Conservation (phyloP, 306 rosid genomes). For the Senna tora region DNA sequence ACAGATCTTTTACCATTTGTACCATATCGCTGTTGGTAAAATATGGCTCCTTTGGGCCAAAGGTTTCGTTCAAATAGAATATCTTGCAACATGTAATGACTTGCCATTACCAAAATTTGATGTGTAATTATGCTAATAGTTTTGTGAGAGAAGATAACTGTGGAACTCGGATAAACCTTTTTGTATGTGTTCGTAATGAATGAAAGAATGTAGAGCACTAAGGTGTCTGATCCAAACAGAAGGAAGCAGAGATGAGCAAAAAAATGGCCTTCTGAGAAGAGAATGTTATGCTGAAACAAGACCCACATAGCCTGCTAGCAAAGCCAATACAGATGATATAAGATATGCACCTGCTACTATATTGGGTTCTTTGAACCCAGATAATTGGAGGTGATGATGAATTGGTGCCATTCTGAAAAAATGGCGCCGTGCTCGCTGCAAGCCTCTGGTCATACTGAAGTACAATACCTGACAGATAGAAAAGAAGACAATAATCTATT, state of each 20-base stretch:
- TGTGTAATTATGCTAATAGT: not conserved
- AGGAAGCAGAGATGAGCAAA: not conserved
- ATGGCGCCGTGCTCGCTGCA: constrained; percentile 50
- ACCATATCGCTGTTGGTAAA: no score
- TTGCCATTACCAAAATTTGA: not conserved
- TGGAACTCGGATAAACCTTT: not conserved
- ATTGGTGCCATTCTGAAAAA: constrained; percentile 74
- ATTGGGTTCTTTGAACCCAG: constrained; percentile 71
- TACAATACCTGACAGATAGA: constrained; percentile 52
- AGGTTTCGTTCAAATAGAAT: no score
- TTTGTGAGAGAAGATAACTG: not conserved
- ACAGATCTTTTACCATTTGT: no score
- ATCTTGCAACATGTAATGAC: not conserved
- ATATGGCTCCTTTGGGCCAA: no score
- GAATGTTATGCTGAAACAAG: constrained; percentile 71
- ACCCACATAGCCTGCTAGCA: constrained; percentile 82
- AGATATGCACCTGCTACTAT: constrained; percentile 83
- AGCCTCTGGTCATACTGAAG: constrained; percentile 56
- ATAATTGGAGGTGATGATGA: constrained; percentile 68
- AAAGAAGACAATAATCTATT: constrained; percentile 9
- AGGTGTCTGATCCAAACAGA: not conserved
- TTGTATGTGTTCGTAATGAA: not conserved
- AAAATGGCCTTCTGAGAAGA: not conserved
- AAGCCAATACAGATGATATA: constrained; percentile 70
- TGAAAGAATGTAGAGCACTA: not conserved